Percentiles rank a stretch among this genome's conserved stretches.
These are phyloP conservation scores for Phytophthora litchii DNA, from an alignment of 352 stramenopile species.

Conservation along the genomic window DNA sequence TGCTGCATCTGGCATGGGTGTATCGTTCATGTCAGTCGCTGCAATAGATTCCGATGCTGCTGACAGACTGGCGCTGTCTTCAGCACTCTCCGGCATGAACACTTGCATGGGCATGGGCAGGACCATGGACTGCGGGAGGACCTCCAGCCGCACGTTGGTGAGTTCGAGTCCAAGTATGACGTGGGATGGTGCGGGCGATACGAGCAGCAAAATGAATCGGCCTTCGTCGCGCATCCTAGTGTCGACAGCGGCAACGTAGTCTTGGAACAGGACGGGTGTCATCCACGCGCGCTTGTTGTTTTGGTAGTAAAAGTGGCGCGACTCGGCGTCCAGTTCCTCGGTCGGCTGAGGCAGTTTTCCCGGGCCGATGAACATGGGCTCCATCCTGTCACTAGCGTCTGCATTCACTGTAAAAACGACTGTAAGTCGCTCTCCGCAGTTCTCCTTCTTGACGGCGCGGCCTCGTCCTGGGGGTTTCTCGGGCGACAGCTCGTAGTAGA, in stretches of 20 bases:
- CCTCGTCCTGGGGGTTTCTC: slow-evolving; percentile 47
- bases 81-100: slow-evolving; percentile 49
- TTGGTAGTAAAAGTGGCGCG: slow-evolving; percentile 51
- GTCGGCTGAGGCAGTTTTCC: slow-evolving; percentile 29
- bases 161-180: slow-evolving; percentile 57
- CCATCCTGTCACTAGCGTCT: slow-evolving; percentile 56
- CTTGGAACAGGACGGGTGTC: slow-evolving; percentile 66
- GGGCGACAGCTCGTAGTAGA: slow-evolving; percentile 58
- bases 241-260: slow-evolving; percentile 56
- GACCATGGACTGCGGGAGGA: slow-evolving; percentile 49
- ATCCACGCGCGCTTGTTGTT: slow-evolving; percentile 62
- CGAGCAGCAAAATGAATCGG: slow-evolving; percentile 50
- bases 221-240: slow-evolving; percentile 53
- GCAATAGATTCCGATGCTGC: slow-evolving; percentile 37
- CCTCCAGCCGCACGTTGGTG: slow-evolving; percentile 58
- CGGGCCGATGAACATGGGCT: slow-evolving; percentile 58
- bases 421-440: slow-evolving; percentile 37
- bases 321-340: slow-evolving; percentile 28
- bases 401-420: slow-evolving; percentile 52
- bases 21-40: slow-evolving; percentile 16
- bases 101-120: slow-evolving; percentile 48
- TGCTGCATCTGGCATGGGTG: slow-evolving; percentile 15
- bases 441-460: slow-evolving; percentile 26
- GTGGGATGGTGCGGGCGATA: slow-evolving; percentile 47
- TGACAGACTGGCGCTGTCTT: slow-evolving; percentile 30